Evolutionary conservation across 2,329 filamentous ascomycete genomes (phyloP), one percentile per base, ranked within the genome.

Genomic region (Fusarium miscanthi): DNA sequence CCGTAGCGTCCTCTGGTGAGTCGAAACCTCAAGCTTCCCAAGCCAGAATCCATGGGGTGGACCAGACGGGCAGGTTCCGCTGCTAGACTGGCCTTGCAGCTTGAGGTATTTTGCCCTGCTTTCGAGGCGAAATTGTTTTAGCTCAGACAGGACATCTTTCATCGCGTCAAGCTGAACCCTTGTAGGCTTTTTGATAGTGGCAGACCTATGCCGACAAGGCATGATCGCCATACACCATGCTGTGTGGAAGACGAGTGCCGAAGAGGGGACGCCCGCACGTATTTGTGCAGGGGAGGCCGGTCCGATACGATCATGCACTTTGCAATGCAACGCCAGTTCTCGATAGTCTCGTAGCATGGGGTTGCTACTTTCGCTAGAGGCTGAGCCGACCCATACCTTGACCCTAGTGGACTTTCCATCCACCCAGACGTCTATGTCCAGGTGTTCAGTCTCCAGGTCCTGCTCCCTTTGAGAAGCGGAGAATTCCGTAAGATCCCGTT

Each of bases 181-280:
- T 8, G 74, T 66, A 1, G 84, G 84, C 27, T 70, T 46, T 7
- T 58, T 61, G 33, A 83, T 21, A 13, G 23, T 14, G n/a, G 19
- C 23, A 49, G 33, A 30, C 49, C 10, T 66, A 19, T 69, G 33
- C 33, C 49, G 66, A 1, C 46, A 57, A 12, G 84, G 84, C 68
- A 84, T 78, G 6, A 87, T 66, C 19, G 88, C 72, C 58, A 87
- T 82, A 64, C 84, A 83, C 88, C 88, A 90, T 1, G 88, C 87
- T 3, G 81, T 83, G 33, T 85, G 81, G 71, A 86, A 89, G 42
- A 90, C 77, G 60, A 83, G 84, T 2, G 81, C 79, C 0, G 81
- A 79, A 2, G 77, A 52, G 8, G 87, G 87, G 8, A 85, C 86
- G 3, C 88, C 88, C 0, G 86, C 86, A 5, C 76, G 78, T 21